These are phyloP conservation scores for Rosellinia necatrix DNA, from an alignment of 2,329 filamentous ascomycete species.

Conservation along the genomic window DNA sequence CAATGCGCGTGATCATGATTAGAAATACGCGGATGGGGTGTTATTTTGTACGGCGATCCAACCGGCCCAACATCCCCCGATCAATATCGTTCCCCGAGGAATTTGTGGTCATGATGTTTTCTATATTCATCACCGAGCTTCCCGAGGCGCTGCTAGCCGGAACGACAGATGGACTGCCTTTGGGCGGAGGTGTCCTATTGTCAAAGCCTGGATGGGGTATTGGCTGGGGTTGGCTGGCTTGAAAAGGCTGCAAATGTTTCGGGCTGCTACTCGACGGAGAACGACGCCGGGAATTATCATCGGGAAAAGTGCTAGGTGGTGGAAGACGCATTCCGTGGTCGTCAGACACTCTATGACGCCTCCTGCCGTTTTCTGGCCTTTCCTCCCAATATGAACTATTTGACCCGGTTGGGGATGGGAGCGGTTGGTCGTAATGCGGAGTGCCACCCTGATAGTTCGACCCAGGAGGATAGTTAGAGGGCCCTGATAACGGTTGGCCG, in stretches of 20 bases:
- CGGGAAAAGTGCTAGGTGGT: slow-evolving; percentile 49
- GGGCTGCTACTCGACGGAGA: slow-evolving; percentile 59
- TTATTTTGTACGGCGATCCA: slow-evolving; percentile 46
- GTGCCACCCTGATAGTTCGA: slow-evolving; percentile 25
- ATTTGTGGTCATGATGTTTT: slow-evolving; percentile 52
- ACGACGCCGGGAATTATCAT: slow-evolving; percentile 56
- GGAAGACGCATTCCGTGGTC: slow-evolving; percentile 50
- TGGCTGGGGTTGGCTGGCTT: slow-evolving; percentile 38
- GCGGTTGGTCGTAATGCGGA: slow-evolving; percentile 38
- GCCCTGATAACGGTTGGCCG: slow-evolving; percentile 55
- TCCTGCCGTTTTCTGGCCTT: slow-evolving; percentile 40
- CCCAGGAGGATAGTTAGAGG: slow-evolving; percentile 33
- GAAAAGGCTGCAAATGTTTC: slow-evolving; percentile 47
- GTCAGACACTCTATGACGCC: slow-evolving; percentile 44
- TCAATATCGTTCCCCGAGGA: slow-evolving; percentile 56
- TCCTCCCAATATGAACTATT: slow-evolving; percentile 46
- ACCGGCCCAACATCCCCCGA: slow-evolving; percentile 57
- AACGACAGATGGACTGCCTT: slow-evolving; percentile 46
- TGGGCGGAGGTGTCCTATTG: slow-evolving; percentile 46
- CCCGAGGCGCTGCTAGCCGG: slow-evolving; percentile 41
- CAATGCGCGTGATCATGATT: neutral
- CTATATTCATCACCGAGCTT: slow-evolving; percentile 58
- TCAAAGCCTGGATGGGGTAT: slow-evolving; percentile 40
- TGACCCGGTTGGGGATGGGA: slow-evolving; percentile 45
- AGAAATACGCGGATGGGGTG: neutral